phyloP scores from a whole-genome alignment of 2,329 filamentous ascomycete genomes.

The Chrysoporthe puriensis region DNA sequence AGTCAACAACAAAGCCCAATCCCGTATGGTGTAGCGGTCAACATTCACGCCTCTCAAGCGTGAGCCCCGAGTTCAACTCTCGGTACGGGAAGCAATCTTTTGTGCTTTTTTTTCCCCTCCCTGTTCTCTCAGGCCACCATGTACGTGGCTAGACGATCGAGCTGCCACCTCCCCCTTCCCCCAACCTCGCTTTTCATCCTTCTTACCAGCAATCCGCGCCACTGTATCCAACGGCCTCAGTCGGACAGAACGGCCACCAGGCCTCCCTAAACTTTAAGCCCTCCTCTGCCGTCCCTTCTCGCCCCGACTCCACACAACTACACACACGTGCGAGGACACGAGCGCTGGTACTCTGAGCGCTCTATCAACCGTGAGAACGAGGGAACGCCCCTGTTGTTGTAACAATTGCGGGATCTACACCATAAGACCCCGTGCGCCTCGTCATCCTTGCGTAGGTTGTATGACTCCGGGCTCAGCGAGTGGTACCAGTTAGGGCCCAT shows the following conservation, averaged over 20 bases:
- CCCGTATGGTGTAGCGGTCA: constrained; percentile 14
- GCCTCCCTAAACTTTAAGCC: neutral
- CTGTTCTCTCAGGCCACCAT: neutral
- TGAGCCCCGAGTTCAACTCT: constrained; percentile 17
- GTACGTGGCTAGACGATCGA: neutral
- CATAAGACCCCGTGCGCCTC: constrained; percentile 5
- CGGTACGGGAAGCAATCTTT: constrained; percentile 12
- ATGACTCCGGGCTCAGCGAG: neutral
- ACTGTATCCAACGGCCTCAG: too few species aligned
- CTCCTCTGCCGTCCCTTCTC: neutral
- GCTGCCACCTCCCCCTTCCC: neutral
- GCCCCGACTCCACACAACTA: neutral
- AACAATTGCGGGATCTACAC: constrained; percentile 10
- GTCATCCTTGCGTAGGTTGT: neutral
- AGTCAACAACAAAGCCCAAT: neutral
- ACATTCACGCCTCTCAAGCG: constrained; percentile 16
- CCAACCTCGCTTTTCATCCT: neutral
- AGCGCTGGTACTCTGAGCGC: neutral
- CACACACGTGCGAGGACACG: neutral
- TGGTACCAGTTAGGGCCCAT: constrained; percentile 1
- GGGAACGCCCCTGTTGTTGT: neutral
- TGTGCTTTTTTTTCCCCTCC: constrained; percentile 1
- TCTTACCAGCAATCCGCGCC: neutral
- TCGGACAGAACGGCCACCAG: neutral
- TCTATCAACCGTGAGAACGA: neutral